Evolutionary conservation across 139 green algal genomes (phyloP), one percentile per base, ranked within the genome.

Genomic region (Picochlorum costavermella): DNA sequence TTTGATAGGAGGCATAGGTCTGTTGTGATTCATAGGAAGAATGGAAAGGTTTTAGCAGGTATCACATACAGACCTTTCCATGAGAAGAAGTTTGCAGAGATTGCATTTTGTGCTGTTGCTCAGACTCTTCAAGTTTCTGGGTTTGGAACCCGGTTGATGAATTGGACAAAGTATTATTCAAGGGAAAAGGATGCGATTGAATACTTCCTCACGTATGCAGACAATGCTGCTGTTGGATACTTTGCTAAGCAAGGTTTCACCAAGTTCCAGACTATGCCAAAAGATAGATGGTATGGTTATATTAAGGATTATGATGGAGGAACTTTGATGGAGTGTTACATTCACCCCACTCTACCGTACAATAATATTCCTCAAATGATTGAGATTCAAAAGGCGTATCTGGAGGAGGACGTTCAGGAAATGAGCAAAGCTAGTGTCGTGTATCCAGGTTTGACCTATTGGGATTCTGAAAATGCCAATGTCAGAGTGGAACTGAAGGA

Each of bases 281-380:
- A 14, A 51, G 3, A 37, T 43, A 73, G 82, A 69, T 96, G 90
- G 89, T 50, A 75, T 36, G 92, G 92, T 11, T 98, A 82, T 77
- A 98, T 98, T 75, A 98, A 98, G 75, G 93, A 99, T 74, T 99
- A 99, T 64, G 93, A 99, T 50, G 94, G 93, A 5, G 93, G 92
- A 33, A 99, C 93, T 29, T 83, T 99, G 2, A 99, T 99, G 93
- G 92, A 98, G 81, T 95, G 86, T 62, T 63, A 77, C 6, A 81
- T 99, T 31, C 65, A 91, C 64, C 70, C 72, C 25, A 70, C 77
- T 43, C 49, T 96, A 12, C 81, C 83, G 4, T 92, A 87, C 75
- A 81, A 79, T 12, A 50, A 77, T 17, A 63, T 91, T 74, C 69
- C 69, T 37, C 40, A 25, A 20, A 77, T 78, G 69, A 16, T 82